A percentile compares a stretch with the other conserved stretches of the same genome.
These are phyloP conservation scores for Ligustrum vulgare DNA, from an alignment of 257 asterid species.

Conservation along the genomic window DNA sequence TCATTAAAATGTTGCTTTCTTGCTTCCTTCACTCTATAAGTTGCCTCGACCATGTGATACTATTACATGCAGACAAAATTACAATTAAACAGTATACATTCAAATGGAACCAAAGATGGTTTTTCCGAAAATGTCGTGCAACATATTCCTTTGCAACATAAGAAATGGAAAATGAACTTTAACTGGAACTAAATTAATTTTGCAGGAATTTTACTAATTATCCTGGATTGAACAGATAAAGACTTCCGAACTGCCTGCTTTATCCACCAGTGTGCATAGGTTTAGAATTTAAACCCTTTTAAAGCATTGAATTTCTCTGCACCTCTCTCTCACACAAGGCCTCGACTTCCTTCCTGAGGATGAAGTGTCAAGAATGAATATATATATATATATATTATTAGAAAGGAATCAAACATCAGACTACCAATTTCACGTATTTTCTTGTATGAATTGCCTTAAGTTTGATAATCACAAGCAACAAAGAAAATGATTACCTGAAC, in stretches of 20 bases:
- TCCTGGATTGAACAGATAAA: constrained; percentile 70
- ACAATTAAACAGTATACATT: not conserved
- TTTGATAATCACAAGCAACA: constrained; percentile 4
- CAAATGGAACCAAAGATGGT: not conserved
- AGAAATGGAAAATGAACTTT: not conserved
- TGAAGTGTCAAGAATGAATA: constrained; percentile 19
- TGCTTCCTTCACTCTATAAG: constrained; percentile 92
- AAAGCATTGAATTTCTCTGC: constrained; percentile 88
- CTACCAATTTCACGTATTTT: constrained; percentile 7
- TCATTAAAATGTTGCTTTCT: constrained; percentile 68
- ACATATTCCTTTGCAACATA: not conserved
- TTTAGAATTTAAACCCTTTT: constrained; percentile 89
- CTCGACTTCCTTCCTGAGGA: constrained; percentile 94
- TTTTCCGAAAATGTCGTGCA: not conserved
- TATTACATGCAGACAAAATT: constrained; percentile 32
- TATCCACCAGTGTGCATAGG: constrained; percentile 99
- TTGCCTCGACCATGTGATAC: constrained; percentile 93
- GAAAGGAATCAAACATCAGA: constrained; percentile 5
- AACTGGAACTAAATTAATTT: not conserved
- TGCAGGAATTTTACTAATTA: constrained; percentile 44
- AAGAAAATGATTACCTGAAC: constrained; percentile 68
- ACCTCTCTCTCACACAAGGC: constrained; percentile 89
- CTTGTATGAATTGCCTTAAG: constrained; percentile 9
- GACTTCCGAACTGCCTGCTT: constrained; percentile 75
- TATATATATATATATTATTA: constrained; percentile 15